A percentile compares a stretch with the other conserved stretches of the same genome.
phyloP scores from a whole-genome alignment of 1,284 basidiomycete species.

The Apiotrichum sp. region DNA sequence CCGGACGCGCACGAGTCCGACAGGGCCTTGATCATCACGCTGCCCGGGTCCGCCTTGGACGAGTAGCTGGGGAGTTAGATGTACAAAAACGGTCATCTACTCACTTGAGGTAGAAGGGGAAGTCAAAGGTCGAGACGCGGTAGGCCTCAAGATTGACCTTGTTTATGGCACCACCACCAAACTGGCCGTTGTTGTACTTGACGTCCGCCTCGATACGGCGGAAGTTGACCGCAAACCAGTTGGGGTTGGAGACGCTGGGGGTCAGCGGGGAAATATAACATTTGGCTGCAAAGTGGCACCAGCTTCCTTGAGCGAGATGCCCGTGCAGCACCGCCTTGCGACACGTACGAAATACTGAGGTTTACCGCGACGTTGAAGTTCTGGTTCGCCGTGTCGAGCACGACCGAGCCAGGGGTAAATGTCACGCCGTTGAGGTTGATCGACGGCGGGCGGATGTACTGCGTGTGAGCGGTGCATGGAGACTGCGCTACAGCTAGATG shows the following conservation, averaged over 20 bases:
- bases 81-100: slow-evolving; percentile 6
- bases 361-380: slow-evolving; percentile 55
- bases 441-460: slow-evolving; percentile 77
- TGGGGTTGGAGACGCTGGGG: slow-evolving; percentile 70
- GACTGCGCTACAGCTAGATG: too few species aligned
- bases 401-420: slow-evolving; percentile 29
- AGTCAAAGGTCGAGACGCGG: slow-evolving; percentile 65
- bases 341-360: slow-evolving; percentile 61
- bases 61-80: slow-evolving; percentile 13
- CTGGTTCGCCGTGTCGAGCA: not conserved
- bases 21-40: slow-evolving; percentile 5
- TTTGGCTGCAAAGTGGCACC: too few species aligned
- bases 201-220: slow-evolving; percentile 63
- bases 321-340: too few species aligned
- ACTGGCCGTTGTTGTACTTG: slow-evolving; percentile 62
- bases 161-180: slow-evolving; percentile 62
- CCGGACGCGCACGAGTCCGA: slow-evolving; percentile 55
- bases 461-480: not conserved
- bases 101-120: slow-evolving; percentile 66
- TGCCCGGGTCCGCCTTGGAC: not conserved
- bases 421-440: slow-evolving; percentile 59
- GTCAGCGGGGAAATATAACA: not conserved
- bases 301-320: too few species aligned
- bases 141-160: slow-evolving; percentile 62
- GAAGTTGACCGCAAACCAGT: slow-evolving; percentile 72